Base-by-base conservation (phyloP, 805 yeast genomes). In the Metschnikowia similis region DNA sequence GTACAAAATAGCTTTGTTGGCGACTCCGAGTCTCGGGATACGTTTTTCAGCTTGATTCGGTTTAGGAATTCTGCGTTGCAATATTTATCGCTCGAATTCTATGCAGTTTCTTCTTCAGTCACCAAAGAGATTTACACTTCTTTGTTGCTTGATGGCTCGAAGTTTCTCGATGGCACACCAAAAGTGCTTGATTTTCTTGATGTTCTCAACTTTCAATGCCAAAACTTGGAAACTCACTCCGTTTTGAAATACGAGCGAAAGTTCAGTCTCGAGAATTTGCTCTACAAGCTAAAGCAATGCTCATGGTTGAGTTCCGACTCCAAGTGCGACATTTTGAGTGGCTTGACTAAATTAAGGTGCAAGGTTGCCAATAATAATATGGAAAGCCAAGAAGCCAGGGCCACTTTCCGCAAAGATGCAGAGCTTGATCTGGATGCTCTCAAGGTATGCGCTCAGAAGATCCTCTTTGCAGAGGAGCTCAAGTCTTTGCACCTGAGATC, bases 31-130 rank as follows among this genome's bases (percentile, higher is more conserved):
- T 66, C 77, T 36, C 66, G 77, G 52, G 79, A 83, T 32, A 72
- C 92, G 0, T 71, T 89, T 43, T 67, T 82, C 29, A 72, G 83
- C 1, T 85, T 88, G 56, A 75, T 85, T 45, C 75, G 71, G 37
- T 83, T 80, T 54, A 76, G 96, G 58, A 76, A 82, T 39, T 69
- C 75, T 16, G 67, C 85, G 11, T 68, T 89, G 26, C 87, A 86
- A 54, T 81, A 83, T 57, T 66, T 89, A 52, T 79, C 91, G 14
- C 66, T 85, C 48, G 95, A 89, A 55, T 72, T 92, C n/a, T 90
- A 86, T 61, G 76, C 76, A 48, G 70, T 80, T 11, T 7, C 43
- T 17, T 72, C 85, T 7, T 58, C 82, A 35, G 68, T 85, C 28
- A 67, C 82, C 56, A 73, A 80, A 50, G 69, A 77, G 39, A 67